Evolutionary conservation across 2,329 filamentous ascomycete species (phyloP), one percentile per base, ranked within the genome.

Genomic region (Fusarium sp.): DNA sequence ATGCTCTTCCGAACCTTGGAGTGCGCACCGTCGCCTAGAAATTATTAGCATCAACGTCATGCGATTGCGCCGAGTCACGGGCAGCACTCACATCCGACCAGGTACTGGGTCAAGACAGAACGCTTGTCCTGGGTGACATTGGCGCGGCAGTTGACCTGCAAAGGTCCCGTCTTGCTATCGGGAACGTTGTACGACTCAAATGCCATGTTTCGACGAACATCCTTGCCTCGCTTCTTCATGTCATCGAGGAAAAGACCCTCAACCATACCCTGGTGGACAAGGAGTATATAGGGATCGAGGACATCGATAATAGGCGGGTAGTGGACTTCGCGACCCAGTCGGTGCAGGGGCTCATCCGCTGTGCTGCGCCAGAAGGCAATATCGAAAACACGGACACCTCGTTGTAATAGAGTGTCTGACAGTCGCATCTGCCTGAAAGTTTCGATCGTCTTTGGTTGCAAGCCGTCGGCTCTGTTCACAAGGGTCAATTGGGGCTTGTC

Each of bases 391-490:
- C 88, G 88, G 52, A 91, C 91, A 31, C 90, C 91, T 72, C 90
- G 87, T 67, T 88, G 87, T 43, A 94, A 79, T 31, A 94, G 79
- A 2, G 87, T 83, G 68, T 93, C 91, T n/a, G 89, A 90, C n/a
- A 94, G 81, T 36, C 91, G 85, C 83, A 94, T 89, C 80, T 93
- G 91, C 66, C 89, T 87, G 73, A 94, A 87, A 0, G 92, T 94
- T 81, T 94, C 92, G 73, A 94, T 92, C 1, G 91, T 92, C 80
- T 94, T 94, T 46, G 92, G 92, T 75, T 94, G 92, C 55, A 94
- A 82, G 41, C 92, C 92, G 78, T 94, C 92, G 66, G 91, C 91
- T 77, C 85, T 87, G 73, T 60, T 66, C 30, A 51, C 37, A 52
- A 51, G 53, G 28, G 72, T 76, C 62, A 72, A 64, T 68, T 66